Percentiles rank a stretch among this genome's conserved stretches.
Conservation (phyloP, 1,284 basidiomycete genomes). For the Exobasidium cylindrosporum region DNA sequence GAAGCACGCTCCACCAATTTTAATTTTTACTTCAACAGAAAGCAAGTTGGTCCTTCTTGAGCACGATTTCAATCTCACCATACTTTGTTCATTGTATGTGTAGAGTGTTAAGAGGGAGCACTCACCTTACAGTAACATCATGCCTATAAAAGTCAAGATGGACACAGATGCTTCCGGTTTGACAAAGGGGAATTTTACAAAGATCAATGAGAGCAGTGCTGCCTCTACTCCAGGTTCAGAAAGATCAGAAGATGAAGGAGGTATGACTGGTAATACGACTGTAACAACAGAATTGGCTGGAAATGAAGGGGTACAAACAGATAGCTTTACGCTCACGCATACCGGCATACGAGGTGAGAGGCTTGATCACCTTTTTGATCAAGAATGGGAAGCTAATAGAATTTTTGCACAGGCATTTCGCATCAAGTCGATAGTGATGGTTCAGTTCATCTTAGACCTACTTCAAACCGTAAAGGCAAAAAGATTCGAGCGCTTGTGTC, state of each 20-base stretch:
- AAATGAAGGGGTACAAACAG: background rate
- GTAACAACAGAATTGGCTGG: background rate
- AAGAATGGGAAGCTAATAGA: background rate
- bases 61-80: too few relatives aligned
- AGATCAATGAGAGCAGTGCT: background rate
- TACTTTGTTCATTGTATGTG: too few relatives aligned
- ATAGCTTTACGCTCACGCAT: constrained; percentile 3
- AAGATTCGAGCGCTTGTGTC: constrained; percentile 43
- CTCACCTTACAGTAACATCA: too few relatives aligned
- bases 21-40: too few relatives aligned
- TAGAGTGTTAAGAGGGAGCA: too few relatives aligned
- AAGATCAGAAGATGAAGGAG: constrained; percentile 5
- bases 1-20: too few relatives aligned
- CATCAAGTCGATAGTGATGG: constrained; percentile 36
- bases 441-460: constrained; percentile 33
- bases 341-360: background rate
- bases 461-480: constrained; percentile 18
- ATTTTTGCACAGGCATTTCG: constrained; percentile 18
- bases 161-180: background rate
- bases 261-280: constrained; percentile 1
- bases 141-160: background rate
- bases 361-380: too few relatives aligned
- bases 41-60: too few relatives aligned
- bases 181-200: background rate
- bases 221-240: constrained; percentile 2